Evolutionary conservation across 345 rosid genomes (phyloP), one percentile per base, ranked within the genome.

Genomic region (Linum tenue): DNA sequence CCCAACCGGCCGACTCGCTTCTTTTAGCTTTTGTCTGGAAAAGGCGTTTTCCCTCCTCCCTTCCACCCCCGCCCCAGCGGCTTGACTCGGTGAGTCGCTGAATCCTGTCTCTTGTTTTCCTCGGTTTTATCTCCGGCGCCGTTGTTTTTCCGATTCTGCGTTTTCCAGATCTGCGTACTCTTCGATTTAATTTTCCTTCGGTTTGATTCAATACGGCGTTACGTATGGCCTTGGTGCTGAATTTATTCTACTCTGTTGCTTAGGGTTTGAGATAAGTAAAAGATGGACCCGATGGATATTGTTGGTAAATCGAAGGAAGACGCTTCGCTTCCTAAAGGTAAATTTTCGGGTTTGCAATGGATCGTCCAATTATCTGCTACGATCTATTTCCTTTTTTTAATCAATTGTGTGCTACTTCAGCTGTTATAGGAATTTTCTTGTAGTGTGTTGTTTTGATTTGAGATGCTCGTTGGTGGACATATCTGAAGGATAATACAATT

Each of bases 251-350:
- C 31, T 22, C 31, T 22, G 31, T 64, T 16, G 11, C 63, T 66
- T 51, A 43, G 69, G 61, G 58, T 70, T 75, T 75, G 72, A 67
- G 38, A 57, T 35, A 77, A 83, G 68, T 67, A 37, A 59, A 76
- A 69, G 41, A 91, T 95, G 99, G 99, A 95, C 64, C 88, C 99
- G 63, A 89, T 86, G 95, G 99, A 95, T 87, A 95, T 95, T 64
- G 98, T 95, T 7, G 99, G 98, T 44, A 95, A 95, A 83, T 87
- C 99, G 62, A 95, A 95, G 71, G 99, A 95, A 78, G 99, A 95
- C 74, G 99, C 99, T 66, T 95, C 99, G 63, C 99, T 95, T 64
- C 99, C 99, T 1, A 95, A 95, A 87, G 84, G 99, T 89, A 5
- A 22, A 35, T 31, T 56, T 63, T 48, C 60, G n/a, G 3, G 35